Percentiles rank a stretch among this genome's conserved stretches.
Evolutionary conservation across 305 asterid genomes (phyloP).

Genomic region (Petunia hybrid): DNA sequence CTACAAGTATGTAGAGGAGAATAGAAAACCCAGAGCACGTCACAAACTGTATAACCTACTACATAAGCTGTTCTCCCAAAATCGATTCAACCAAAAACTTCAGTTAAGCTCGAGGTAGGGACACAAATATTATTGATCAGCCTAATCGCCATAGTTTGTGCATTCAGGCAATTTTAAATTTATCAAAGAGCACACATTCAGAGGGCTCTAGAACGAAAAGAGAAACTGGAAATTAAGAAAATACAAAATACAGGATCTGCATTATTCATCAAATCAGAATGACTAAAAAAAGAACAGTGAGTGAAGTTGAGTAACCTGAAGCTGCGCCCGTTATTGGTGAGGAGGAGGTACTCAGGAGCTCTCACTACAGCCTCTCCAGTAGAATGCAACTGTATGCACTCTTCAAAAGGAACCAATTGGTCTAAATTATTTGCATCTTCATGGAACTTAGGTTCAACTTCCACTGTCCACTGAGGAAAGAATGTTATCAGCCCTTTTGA

Average conservation of each 20-base stretch:
- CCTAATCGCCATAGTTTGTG: slow-evolving; percentile 23
- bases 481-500: slow-evolving; percentile 38
- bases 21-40: not conserved
- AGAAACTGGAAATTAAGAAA: slow-evolving; percentile 18
- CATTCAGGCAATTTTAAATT: slow-evolving; percentile 7
- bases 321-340: slow-evolving; percentile 90
- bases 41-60: not conserved
- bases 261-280: slow-evolving; percentile 9
- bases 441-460: slow-evolving; percentile 90
- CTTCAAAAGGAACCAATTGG: slow-evolving; percentile 94
- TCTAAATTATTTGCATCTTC: slow-evolving; percentile 94
- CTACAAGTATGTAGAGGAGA: slow-evolving; percentile 20
- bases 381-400: slow-evolving; percentile 75
- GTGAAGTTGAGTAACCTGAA: slow-evolving; percentile 73
- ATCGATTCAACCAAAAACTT: not conserved
- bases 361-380: slow-evolving; percentile 73
- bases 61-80: not conserved
- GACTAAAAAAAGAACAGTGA: not conserved
- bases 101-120: not conserved
- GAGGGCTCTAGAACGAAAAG: not conserved
- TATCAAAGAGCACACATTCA: not conserved
- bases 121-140: slow-evolving; percentile 3
- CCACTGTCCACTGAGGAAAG: slow-evolving; percentile 85
- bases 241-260: no score
- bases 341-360: slow-evolving; percentile 94